Conservation (phyloP, 768 basidiomycete species). For the Naganishia vishniacii region DNA sequence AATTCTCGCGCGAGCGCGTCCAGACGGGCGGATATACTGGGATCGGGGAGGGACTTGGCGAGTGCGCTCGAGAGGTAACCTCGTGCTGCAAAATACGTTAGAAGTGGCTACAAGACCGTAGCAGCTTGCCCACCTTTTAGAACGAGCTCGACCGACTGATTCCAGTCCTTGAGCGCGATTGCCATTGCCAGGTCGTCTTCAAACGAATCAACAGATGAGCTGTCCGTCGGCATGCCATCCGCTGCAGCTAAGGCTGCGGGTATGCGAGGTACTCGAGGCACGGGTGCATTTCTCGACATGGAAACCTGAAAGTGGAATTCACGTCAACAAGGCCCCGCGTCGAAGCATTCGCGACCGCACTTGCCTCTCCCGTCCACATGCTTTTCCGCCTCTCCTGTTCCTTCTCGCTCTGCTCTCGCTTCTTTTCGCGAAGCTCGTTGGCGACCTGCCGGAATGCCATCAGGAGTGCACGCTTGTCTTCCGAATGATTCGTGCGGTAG, state of each 20-base stretch:
- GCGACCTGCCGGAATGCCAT: constrained; percentile 83
- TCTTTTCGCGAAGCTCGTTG: constrained; percentile 80
- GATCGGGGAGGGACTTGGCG: constrained; percentile 49
- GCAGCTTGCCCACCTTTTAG: constrained; percentile 62
- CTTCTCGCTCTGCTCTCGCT: constrained; percentile 86
- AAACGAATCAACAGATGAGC: constrained; percentile 65
- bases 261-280: constrained; percentile 54
- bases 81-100: not conserved
- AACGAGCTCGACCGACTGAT: constrained; percentile 73
- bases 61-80: not conserved
- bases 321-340: too few species aligned
- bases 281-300: not conserved
- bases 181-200: constrained; percentile 85
- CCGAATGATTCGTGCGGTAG: constrained; percentile 71
- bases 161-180: constrained; percentile 82
- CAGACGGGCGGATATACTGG: constrained; percentile 55
- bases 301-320: too few species aligned
- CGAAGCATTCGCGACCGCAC: constrained; percentile 26
- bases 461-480: constrained; percentile 82
- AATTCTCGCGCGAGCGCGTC: constrained; percentile 62
- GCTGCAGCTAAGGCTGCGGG: constrained; percentile 63
- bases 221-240: constrained; percentile 59
- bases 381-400: constrained; percentile 79
- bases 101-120: not conserved
- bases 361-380: constrained; percentile 52